phyloP scores from a whole-genome alignment of 805 yeast species.

The Vanderwaltozyma yarrowii region DNA sequence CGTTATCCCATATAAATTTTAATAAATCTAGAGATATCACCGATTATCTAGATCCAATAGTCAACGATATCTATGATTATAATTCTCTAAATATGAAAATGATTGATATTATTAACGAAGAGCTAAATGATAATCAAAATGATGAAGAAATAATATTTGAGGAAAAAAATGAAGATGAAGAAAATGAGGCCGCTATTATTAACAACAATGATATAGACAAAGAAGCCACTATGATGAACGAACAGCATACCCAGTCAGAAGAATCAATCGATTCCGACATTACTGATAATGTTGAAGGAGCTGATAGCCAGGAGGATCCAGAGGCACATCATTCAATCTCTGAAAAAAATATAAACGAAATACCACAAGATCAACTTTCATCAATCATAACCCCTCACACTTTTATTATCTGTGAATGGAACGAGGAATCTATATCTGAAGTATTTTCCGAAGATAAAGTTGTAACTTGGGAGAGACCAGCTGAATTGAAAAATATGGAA shows the following conservation, averaged over 20 bases:
- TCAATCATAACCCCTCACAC: background rate
- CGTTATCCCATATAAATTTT: conserved; percentile 13
- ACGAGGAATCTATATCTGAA: conserved; percentile 34
- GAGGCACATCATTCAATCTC: too few species aligned
- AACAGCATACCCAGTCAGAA: too few species aligned
- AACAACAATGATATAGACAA: too few species aligned
- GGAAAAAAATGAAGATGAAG: background rate
- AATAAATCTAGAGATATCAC: conserved; percentile 10
- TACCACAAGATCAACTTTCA: too few species aligned
- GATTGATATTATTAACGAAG: background rate
- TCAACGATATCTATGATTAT: conserved; percentile 20
- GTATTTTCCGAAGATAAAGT: conserved; percentile 45
- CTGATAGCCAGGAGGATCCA: too few species aligned
- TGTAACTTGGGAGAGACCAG: conserved; percentile 48
- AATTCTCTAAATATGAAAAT: background rate
- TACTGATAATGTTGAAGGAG: too few species aligned
- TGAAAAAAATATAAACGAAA: too few species aligned
- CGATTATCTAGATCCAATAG: conserved; percentile 8
- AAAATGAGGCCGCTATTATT: too few species aligned
- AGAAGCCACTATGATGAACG: too few species aligned
- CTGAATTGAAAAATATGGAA: conserved; percentile 41
- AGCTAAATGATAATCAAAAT: background rate
- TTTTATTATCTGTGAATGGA: conserved; percentile 63
- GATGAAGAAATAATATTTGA: background rate
- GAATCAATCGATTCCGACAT: too few species aligned